A percentile compares a stretch with the other conserved stretches of the same genome.
phyloP scores from a whole-genome alignment of 345 rosid genomes.

The Lenwebbia sp. region DNA sequence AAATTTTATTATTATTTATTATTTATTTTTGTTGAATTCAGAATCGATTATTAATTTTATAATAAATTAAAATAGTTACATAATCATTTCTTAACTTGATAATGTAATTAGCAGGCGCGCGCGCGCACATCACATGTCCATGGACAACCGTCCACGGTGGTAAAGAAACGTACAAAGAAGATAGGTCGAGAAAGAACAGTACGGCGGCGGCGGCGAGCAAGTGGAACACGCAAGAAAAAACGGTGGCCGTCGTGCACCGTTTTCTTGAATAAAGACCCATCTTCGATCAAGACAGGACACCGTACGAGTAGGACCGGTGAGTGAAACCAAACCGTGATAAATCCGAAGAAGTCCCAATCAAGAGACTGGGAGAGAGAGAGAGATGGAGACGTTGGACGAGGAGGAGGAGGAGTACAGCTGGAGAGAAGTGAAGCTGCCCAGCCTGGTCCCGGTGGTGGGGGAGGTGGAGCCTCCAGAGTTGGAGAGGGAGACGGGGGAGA shows the following conservation, averaged over 20 bases:
- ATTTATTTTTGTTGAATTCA: too few species aligned
- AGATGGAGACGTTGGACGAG: conserved; percentile 37
- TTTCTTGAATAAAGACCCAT: neutral
- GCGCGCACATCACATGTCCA: too few species aligned
- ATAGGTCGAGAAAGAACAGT: too few species aligned
- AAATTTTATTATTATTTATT: too few species aligned
- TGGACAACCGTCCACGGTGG: neutral
- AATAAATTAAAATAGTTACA: too few species aligned
- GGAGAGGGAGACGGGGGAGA: conserved; percentile 61
- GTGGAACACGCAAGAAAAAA: neutral
- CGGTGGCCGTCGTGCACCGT: neutral
- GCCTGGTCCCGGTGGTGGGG: conserved; percentile 35
- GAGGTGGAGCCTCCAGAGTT: conserved; percentile 32
- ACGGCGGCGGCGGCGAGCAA: neutral
- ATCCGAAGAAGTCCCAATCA: neutral
- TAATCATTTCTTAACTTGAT: too few species aligned
- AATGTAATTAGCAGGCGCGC: neutral
- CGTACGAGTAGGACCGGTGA: neutral
- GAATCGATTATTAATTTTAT: too few species aligned
- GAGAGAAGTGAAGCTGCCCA: conserved; percentile 56
- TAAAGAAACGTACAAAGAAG: neutral
- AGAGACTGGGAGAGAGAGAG: neutral
- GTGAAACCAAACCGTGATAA: neutral
- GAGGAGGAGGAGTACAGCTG: conserved; percentile 55
- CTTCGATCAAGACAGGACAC: neutral